Conservation (phyloP, 768 basidiomycete genomes). For the Rhodotorula paludigena region DNA sequence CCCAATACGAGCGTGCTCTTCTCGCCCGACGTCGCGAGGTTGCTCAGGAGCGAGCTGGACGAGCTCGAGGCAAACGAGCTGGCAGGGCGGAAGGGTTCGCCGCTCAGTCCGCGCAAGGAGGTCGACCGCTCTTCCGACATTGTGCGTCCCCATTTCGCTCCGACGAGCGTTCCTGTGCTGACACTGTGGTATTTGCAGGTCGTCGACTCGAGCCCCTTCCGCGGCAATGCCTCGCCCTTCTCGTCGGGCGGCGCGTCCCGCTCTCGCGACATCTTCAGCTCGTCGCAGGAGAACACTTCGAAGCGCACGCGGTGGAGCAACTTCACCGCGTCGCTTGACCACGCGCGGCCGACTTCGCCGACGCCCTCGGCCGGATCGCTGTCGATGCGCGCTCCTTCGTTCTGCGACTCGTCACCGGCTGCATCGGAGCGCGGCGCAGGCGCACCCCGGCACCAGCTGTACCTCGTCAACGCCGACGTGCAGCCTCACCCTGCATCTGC, state of each 20-base stretch:
- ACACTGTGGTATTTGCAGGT: not conserved
- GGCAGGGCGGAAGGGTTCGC: not conserved
- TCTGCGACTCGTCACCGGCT: conserved; percentile 38
- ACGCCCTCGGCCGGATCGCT: conserved; percentile 24
- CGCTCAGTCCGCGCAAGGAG: conserved; percentile 12
- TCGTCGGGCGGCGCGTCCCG: conserved; percentile 10
- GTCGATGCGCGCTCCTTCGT: conserved; percentile 31
- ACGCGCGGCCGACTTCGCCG: conserved; percentile 17
- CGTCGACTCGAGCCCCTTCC: conserved; percentile 26
- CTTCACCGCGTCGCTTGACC: not conserved
- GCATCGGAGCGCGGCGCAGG: conserved; percentile 17
- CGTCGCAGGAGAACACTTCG: not conserved
- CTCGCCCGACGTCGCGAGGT: conserved; percentile 31
- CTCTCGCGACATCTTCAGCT: conserved; percentile 26
- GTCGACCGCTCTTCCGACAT: conserved; percentile 15
- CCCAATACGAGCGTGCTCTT: conserved; percentile 20
- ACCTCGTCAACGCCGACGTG: not conserved
- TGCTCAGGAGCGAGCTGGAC: conserved; percentile 36
- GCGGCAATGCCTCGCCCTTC: conserved; percentile 13
- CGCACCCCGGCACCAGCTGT: not conserved
- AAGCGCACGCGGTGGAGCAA: conserved; percentile 32
- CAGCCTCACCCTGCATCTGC: conserved; percentile 25
- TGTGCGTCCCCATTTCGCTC: conserved; percentile 1
- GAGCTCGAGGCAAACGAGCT: conserved; percentile 30
- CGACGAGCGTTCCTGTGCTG: not conserved